Evolutionary conservation across 352 stramenopile species (phyloP), one percentile per base, ranked within the genome.

Genomic region (Phytopythium delawarense): DNA sequence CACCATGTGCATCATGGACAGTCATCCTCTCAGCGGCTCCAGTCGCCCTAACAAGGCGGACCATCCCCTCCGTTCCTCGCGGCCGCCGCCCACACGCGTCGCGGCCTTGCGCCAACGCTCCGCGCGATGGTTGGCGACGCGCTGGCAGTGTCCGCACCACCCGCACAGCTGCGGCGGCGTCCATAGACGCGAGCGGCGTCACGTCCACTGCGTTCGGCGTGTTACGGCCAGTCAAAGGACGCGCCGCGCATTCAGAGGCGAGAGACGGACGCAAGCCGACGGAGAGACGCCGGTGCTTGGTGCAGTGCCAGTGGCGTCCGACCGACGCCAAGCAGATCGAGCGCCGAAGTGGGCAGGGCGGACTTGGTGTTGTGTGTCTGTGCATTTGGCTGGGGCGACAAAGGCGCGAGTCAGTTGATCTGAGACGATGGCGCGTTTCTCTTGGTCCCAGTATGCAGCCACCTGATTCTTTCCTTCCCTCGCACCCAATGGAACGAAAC

Each of bases 161-260:
- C 12, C 45, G 20, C 45, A 51, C 45, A 51, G 45, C 45, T 51
- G 45, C 45, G 21, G 3, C 45, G 45, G 0, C 45, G 45, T 28
- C 45, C 45, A 51, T 21, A 51, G 45, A 51, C 45, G 45, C 42
- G 42, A n/a, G 18, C 16, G 42, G 15, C 42, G 20, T 23, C 42
- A 23, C 42, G 42, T 48, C 42, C 42, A 48, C 45, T 23, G 21
- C 45, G 45, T 28, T 32, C 45, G 45, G 45, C 45, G 45, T 32
- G 45, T 51, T 51, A 51, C 45, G n/a, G 45, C 45, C 45, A 51
- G 45, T 51, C n/a, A 51, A 51, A 51, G 45, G n/a, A 8, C n/a
- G 7, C 45, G 45, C 45, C 21, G 45, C 21, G 21, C 45, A 28
- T 51, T 51, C 45, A 28, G 21, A 51, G 45, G 45, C 45, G 25